A percentile compares a stretch with the other conserved stretches of the same genome.
phyloP scores from a whole-genome alignment of 176 grass and related monocot species.

The Saccharum officinarum region DNA sequence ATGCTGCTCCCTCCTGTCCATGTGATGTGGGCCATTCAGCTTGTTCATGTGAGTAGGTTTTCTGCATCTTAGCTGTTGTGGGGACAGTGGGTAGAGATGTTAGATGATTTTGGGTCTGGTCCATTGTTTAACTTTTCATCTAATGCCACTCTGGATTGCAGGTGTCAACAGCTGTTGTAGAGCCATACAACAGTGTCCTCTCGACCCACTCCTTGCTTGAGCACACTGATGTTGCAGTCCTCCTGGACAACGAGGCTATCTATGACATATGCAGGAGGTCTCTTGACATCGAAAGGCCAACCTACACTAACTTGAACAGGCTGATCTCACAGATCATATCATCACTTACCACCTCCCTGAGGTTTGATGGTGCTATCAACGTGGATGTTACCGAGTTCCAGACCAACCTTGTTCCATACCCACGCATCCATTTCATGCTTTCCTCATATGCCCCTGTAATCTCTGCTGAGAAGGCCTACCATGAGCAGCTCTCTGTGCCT shows the following conservation, averaged over 20 bases:
- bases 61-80: slow-evolving; percentile 47
- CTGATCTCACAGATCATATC: slow-evolving; percentile 98
- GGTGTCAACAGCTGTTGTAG: slow-evolving; percentile 98
- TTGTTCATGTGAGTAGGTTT: slow-evolving; percentile 44
- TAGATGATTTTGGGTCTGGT: slow-evolving; percentile 8
- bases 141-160: slow-evolving; percentile 49
- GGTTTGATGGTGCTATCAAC: slow-evolving; percentile 97
- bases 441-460: slow-evolving; percentile 96
- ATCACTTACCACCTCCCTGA: slow-evolving; percentile 88
- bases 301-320: slow-evolving; percentile 95
- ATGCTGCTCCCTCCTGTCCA: slow-evolving; percentile 2
- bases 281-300: slow-evolving; percentile 94
- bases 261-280: slow-evolving; percentile 97
- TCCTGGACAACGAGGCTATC: slow-evolving; percentile 91
- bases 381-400: slow-evolving; percentile 96
- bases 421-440: slow-evolving; percentile 98
- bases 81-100: slow-evolving; percentile 22
- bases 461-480: slow-evolving; percentile 97
- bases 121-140: slow-evolving; percentile 21
- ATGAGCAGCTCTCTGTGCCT: slow-evolving; percentile 94
- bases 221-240: slow-evolving; percentile 87
- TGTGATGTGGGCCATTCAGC: slow-evolving; percentile 30
- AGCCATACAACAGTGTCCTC: slow-evolving; percentile 98
- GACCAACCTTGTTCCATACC: slow-evolving; percentile 96
- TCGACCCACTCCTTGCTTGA: slow-evolving; percentile 98